Conservation (phyloP, 2,329 filamentous ascomycete genomes). For the Pseudogymnoascus sp. region DNA sequence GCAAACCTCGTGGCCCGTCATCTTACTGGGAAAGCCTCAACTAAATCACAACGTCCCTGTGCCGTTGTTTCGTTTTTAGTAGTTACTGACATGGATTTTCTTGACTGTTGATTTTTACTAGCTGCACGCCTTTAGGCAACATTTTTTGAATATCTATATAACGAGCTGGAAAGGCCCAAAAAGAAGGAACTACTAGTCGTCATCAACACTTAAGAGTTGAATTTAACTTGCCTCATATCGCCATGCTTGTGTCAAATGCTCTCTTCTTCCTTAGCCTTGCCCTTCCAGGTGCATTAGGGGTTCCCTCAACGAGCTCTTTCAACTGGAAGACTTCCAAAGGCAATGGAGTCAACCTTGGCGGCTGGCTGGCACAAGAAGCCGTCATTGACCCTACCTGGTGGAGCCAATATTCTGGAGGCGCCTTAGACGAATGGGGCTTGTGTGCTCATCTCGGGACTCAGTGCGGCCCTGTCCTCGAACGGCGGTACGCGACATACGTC, state of each 20-base stretch:
- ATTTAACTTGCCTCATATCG: background rate
- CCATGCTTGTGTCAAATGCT: background rate
- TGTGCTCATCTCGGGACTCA: slow-evolving; percentile 27
- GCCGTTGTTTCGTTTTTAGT: background rate
- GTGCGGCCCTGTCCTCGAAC: slow-evolving; percentile 27
- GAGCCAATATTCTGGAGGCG: slow-evolving; percentile 29
- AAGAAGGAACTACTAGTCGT: background rate
- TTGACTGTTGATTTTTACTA: background rate
- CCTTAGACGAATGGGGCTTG: slow-evolving; percentile 30
- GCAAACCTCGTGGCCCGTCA: background rate
- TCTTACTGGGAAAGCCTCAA: background rate
- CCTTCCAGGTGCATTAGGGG: background rate
- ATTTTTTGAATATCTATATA: background rate
- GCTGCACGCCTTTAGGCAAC: background rate
- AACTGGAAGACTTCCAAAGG: slow-evolving; percentile 20
- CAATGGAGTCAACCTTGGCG: slow-evolving; percentile 26
- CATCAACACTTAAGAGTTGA: background rate
- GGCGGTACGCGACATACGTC: slow-evolving; percentile 27
- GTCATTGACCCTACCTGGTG: slow-evolving; percentile 27
- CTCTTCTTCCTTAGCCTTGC: background rate
- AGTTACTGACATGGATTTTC: background rate
- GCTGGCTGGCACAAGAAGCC: slow-evolving; percentile 29
- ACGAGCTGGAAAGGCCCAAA: background rate
- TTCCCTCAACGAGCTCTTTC: background rate
- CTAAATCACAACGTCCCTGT: background rate